Evolutionary conservation across 108 stramenopile species (phyloP).

Genomic region (Cyclotella choctawhatcheeana): DNA sequence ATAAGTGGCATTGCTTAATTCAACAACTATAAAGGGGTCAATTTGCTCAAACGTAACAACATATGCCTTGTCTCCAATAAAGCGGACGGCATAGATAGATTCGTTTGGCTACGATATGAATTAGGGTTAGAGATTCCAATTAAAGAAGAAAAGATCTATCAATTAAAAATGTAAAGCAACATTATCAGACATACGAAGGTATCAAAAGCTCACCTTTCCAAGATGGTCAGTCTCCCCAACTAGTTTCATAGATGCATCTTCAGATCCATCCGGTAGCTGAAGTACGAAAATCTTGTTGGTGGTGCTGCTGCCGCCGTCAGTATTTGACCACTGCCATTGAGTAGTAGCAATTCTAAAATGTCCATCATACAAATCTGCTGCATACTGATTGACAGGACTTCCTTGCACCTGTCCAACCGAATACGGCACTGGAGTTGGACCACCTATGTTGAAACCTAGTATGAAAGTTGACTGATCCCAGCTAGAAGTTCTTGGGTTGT

Average conservation of each 20-base stretch:
- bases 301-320: slow-evolving; percentile 25
- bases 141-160: too few relatives aligned
- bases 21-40: slow-evolving; percentile 47
- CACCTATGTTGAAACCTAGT: slow-evolving; percentile 40
- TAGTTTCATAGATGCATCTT: slow-evolving; percentile 35
- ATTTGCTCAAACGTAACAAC: slow-evolving; percentile 47
- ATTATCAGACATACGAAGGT: too few relatives aligned
- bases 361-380: slow-evolving; percentile 46
- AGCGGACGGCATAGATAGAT: slow-evolving; percentile 41
- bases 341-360: slow-evolving; percentile 53
- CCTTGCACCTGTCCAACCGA: slow-evolving; percentile 36
- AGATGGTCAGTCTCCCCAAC: slow-evolving; percentile 43
- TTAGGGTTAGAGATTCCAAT: too few relatives aligned
- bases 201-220: too few relatives aligned
- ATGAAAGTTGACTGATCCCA: slow-evolving; percentile 52
- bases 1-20: slow-evolving; percentile 26
- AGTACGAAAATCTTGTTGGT: slow-evolving; percentile 48
- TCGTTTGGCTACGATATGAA: too few relatives aligned
- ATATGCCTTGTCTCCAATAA: slow-evolving; percentile 43
- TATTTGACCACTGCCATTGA: slow-evolving; percentile 27
- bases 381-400: slow-evolving; percentile 45
- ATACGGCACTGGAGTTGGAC: slow-evolving; percentile 24
- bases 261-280: slow-evolving; percentile 30
- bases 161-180: too few relatives aligned
- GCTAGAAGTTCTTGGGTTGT: slow-evolving; percentile 11